Percentiles rank a stretch among this genome's conserved stretches.
Conservation (phyloP, 371 early-diverging fungal genomes). For the Circinella minor region DNA sequence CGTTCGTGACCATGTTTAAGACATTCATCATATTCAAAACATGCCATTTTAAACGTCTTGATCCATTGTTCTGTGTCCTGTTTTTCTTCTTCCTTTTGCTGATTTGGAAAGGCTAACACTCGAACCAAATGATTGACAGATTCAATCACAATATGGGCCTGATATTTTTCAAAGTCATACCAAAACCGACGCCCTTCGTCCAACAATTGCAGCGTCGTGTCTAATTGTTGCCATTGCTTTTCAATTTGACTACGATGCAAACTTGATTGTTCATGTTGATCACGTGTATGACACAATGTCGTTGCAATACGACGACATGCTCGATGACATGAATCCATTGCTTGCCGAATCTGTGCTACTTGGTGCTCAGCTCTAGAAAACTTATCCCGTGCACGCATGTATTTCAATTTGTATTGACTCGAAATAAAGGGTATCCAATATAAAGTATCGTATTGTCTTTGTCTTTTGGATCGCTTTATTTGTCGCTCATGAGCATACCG, state of each 20-base stretch:
- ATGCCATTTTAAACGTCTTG: constrained; percentile 33
- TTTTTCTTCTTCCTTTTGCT: not conserved
- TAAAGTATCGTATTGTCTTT: constrained; percentile 31
- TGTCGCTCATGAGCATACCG: constrained; percentile 26
- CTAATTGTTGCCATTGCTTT: constrained; percentile 12
- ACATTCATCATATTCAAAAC: constrained; percentile 38
- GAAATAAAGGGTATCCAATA: constrained; percentile 37
- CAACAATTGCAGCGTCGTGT: constrained; percentile 7
- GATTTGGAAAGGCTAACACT: too few relatives aligned
- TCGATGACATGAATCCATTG: constrained; percentile 30
- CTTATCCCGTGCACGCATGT: constrained; percentile 42
- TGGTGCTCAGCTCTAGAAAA: constrained; percentile 41
- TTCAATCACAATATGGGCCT: constrained; percentile 29
- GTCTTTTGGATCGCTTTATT: constrained; percentile 29
- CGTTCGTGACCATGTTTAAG: constrained; percentile 30
- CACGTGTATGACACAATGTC: not conserved
- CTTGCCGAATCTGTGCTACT: constrained; percentile 34
- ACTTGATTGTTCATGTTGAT: constrained; percentile 13
- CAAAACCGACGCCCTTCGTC: constrained; percentile 34
- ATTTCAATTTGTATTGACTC: constrained; percentile 33
- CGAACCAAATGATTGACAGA: constrained; percentile 16
- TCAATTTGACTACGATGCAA: constrained; percentile 21
- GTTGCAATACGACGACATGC: constrained; percentile 21
- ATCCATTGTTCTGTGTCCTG: constrained; percentile 25
- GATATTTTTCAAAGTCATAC: constrained; percentile 34